phyloP scores from a whole-genome alignment of 306 rosid genomes.

The Prunus dulcis region DNA sequence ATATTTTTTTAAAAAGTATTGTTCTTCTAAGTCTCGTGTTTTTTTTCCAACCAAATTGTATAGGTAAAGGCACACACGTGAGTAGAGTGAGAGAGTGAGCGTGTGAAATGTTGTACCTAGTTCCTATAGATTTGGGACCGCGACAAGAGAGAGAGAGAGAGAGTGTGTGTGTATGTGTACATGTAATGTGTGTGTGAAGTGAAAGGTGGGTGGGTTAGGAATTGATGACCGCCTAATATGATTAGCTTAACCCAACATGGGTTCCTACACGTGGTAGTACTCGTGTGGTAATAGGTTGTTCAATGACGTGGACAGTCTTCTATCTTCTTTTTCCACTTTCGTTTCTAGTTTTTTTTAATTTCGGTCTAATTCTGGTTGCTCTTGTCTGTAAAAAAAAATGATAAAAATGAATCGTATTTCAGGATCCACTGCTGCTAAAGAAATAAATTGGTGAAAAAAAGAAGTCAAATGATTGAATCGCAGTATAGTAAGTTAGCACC shows the following conservation, averaged over 20 bases:
- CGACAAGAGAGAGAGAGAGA: neutral
- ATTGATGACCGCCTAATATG: slow-evolving; percentile 22
- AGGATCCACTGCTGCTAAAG: neutral
- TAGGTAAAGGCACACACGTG: too few relatives aligned
- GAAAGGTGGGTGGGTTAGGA: neutral
- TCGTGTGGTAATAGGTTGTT: slow-evolving; percentile 2
- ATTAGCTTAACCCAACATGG: slow-evolving; percentile 29
- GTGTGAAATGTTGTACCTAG: too few relatives aligned
- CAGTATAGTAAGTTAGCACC: too few relatives aligned
- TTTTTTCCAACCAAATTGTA: too few relatives aligned
- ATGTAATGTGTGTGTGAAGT: too few relatives aligned
- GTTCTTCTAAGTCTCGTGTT: too few relatives aligned
- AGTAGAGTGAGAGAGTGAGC: too few relatives aligned
- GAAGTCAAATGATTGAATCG: too few relatives aligned
- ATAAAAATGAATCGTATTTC: neutral
- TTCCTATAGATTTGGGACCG: too few relatives aligned
- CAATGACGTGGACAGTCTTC: slow-evolving; percentile 19
- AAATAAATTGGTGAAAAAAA: too few relatives aligned
- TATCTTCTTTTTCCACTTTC: neutral
- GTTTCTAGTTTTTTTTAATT: neutral
- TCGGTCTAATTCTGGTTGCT: neutral
- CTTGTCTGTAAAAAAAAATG: neutral
- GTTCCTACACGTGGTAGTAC: slow-evolving; percentile 29
- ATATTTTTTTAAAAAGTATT: too few relatives aligned
- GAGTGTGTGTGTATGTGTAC: too few relatives aligned